Conservation (phyloP, 2,329 filamentous ascomycete species). For the Teratosphaeriaceae sp. region DNA sequence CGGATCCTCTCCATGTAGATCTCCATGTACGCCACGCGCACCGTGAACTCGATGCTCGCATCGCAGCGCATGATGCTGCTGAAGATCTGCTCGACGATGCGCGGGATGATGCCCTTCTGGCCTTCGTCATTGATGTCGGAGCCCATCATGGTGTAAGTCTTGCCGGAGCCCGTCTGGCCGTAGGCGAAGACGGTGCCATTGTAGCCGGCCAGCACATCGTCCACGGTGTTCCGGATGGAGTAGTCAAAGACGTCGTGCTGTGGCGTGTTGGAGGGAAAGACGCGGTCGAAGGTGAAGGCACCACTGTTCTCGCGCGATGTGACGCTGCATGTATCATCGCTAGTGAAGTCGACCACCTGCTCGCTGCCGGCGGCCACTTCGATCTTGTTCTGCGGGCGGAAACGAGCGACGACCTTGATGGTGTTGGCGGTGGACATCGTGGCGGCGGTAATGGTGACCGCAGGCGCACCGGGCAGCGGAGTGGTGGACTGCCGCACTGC, state of each 20-base stretch:
- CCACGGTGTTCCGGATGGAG: conserved; percentile 81
- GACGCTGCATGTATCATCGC: conserved; percentile 80
- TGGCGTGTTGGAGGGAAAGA: conserved; percentile 91
- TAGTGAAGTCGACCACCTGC: conserved; percentile 83
- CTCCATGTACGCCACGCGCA: conserved; percentile 98
- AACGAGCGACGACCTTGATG: conserved; percentile 81
- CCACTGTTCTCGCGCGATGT: conserved; percentile 73
- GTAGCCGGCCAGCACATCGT: conserved; percentile 94
- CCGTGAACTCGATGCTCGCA: conserved; percentile 95
- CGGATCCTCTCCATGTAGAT: conserved; percentile 99
- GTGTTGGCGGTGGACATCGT: conserved; percentile 27
- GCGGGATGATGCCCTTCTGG: conserved; percentile 88
- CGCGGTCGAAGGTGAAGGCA: conserved; percentile 90
- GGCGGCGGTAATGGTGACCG: too few relatives aligned
- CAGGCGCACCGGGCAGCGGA: too few relatives aligned
- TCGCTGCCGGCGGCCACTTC: conserved; percentile 86
- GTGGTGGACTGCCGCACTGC: too few relatives aligned
- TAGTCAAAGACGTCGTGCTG: conserved; percentile 94
- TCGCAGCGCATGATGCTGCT: conserved; percentile 88
- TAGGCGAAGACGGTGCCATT: conserved; percentile 99
- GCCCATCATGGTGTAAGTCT: conserved; percentile 92
- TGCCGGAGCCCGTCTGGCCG: conserved; percentile 94
- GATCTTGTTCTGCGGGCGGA: conserved; percentile 92
- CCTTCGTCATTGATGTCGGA: conserved; percentile 86
- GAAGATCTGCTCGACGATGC: conserved; percentile 97